Percentiles rank a stretch among this genome's conserved stretches.
Conservation (phyloP, 495 filamentous ascomycete species). For the Bombardia bombarda region DNA sequence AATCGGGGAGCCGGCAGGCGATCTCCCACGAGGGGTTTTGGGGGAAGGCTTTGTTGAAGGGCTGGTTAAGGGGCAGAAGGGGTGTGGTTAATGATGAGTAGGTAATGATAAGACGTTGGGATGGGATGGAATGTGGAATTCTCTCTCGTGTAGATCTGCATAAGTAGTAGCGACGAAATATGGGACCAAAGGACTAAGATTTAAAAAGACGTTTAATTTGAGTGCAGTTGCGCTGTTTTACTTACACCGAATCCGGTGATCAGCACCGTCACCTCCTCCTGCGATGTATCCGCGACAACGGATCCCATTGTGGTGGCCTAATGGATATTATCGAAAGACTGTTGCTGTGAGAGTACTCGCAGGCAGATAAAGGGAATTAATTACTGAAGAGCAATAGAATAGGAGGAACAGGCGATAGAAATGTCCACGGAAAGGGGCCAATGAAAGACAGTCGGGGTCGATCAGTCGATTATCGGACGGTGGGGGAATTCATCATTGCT, state of each 20-base stretch:
- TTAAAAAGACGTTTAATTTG: no score
- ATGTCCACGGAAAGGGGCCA: no score
- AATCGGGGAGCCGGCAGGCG: slow-evolving; percentile 41
- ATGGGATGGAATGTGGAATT: not conserved
- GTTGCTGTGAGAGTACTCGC: not conserved
- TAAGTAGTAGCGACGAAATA: not conserved
- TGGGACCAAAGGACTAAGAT: no score
- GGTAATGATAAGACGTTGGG: not conserved
- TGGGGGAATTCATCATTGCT: no score
- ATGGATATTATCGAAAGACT: not conserved
- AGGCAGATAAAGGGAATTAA: not conserved
- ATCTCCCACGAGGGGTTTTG: slow-evolving; percentile 69
- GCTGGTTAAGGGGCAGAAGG: slow-evolving; percentile 31
- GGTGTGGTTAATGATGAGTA: not conserved
- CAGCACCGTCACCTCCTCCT: slow-evolving; percentile 55
- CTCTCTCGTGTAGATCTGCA: not conserved
- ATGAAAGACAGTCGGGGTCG: no score
- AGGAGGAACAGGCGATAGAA: no score
- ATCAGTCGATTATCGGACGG: no score
- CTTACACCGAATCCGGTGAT: slow-evolving; percentile 69
- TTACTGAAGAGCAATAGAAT: no score
- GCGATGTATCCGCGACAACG: slow-evolving; percentile 10
- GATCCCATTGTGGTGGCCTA: slow-evolving; percentile 30
- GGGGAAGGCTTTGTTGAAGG: slow-evolving; percentile 55
- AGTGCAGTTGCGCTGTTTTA: no score